These are phyloP conservation scores for Balamuthia mandrillaris DNA, from an alignment of 208 protist genomes.

Conservation along the genomic window DNA sequence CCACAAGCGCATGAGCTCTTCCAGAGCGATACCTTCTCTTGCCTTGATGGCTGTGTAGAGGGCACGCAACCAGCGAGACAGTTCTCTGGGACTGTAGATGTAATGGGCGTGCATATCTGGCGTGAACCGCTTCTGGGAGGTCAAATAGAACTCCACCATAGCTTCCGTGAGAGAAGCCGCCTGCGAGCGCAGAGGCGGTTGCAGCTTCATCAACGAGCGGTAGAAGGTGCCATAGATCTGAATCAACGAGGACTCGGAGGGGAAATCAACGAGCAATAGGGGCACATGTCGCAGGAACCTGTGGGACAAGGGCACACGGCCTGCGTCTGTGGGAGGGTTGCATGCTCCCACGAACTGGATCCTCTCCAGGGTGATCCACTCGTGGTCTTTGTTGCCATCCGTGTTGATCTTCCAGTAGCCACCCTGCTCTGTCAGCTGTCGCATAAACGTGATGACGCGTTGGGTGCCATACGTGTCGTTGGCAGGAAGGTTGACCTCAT, in stretches of 20 bases:
- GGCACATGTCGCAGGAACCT: conserved; percentile 95
- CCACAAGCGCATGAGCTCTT: conserved; percentile 87
- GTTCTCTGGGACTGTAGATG: conserved; percentile 96
- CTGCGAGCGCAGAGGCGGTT: conserved; percentile 64
- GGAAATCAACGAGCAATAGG: conserved; percentile 97
- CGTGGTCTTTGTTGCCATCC: no score
- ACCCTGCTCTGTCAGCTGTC: conserved; percentile 95
- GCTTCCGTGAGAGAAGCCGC: conserved; percentile 76
- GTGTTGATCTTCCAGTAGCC: conserved; percentile 52
- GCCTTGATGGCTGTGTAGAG: conserved; percentile 89
- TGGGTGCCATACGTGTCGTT: conserved; percentile 97
- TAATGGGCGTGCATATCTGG: conserved; percentile 95
- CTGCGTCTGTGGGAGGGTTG: conserved; percentile 98
- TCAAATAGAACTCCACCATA: conserved; percentile 93
- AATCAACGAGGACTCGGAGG: conserved; percentile 87
- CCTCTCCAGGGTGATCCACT: conserved; percentile 89
- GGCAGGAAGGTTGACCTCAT: conserved; percentile 97
- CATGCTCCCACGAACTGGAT: conserved; percentile 93
- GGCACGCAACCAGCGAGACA: conserved; percentile 95
- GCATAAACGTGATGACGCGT: conserved; percentile 93
- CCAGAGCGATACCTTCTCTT: conserved; percentile 47
- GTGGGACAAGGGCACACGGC: conserved; percentile 89
- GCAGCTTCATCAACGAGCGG: conserved; percentile 84
- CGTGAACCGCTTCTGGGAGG: conserved; percentile 89
- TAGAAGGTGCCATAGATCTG: conserved; percentile 98